These are phyloP conservation scores for Citrullus amarus DNA, from an alignment of 306 rosid species.

Conservation along the genomic window DNA sequence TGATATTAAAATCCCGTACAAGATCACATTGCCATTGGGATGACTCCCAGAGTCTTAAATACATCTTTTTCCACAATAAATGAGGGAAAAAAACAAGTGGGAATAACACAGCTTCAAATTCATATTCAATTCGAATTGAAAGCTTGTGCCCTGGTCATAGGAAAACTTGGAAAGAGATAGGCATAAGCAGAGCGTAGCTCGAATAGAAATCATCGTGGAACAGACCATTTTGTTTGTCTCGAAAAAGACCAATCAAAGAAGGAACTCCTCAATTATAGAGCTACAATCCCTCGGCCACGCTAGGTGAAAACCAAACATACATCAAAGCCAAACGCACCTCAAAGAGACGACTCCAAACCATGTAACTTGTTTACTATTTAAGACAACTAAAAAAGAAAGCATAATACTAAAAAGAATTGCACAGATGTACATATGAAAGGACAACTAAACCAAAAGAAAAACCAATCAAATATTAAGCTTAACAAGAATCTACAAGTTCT, in stretches of 20 bases:
- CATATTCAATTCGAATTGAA: slow-evolving; percentile 26
- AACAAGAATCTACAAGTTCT: neutral
- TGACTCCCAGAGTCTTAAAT: slow-evolving; percentile 12
- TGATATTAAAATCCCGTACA: slow-evolving; percentile 8
- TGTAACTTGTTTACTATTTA: neutral
- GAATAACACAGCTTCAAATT: slow-evolving; percentile 25
- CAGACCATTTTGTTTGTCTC: slow-evolving; percentile 19
- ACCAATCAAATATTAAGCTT: neutral
- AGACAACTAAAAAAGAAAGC: neutral
- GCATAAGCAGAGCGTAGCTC: slow-evolving; percentile 30
- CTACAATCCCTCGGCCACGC: neutral
- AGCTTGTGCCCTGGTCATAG: slow-evolving; percentile 37
- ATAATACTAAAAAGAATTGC: neutral
- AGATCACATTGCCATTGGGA: slow-evolving; percentile 2
- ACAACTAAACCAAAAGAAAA: neutral
- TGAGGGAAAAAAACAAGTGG: slow-evolving; percentile 20
- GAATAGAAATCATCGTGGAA: slow-evolving; percentile 23
- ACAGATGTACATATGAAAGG: too few species aligned
- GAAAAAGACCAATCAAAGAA: slow-evolving; percentile 26
- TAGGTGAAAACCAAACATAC: neutral
- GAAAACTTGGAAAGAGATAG: slow-evolving; percentile 30
- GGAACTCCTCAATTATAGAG: neutral
- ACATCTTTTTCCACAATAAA: slow-evolving; percentile 12
- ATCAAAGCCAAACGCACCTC: neutral
- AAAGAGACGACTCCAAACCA: neutral